A percentile compares a stretch with the other conserved stretches of the same genome.
Conservation (phyloP, 2,329 filamentous ascomycete species). For the Alternaria alternata region DNA sequence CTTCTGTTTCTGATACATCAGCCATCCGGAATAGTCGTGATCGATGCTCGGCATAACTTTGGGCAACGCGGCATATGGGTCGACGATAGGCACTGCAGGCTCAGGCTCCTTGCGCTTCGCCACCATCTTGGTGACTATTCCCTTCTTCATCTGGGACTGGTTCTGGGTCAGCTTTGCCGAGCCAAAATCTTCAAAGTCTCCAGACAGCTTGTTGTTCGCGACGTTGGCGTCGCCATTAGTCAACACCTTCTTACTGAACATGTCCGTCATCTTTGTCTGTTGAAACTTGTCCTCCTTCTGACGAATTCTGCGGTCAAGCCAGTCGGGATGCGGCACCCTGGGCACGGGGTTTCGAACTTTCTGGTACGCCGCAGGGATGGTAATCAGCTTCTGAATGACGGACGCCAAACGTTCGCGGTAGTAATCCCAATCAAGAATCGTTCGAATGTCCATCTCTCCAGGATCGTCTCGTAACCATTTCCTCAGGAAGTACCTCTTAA, state of each 20-base stretch:
- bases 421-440: conserved; percentile 95
- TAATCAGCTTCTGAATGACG: conserved; percentile 98
- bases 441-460: conserved; percentile 85
- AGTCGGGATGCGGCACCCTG: conserved; percentile 91
- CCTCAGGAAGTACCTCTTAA: conserved; percentile 87
- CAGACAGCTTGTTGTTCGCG: conserved; percentile 63
- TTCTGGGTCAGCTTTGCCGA: conserved; percentile 58
- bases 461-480: conserved; percentile 98
- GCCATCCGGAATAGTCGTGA: conserved; percentile 85
- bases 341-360: conserved; percentile 95
- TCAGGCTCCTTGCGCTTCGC: conserved; percentile 60
- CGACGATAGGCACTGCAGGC: conserved; percentile 63
- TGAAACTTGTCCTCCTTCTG: conserved; percentile 97
- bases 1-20: conserved; percentile 96
- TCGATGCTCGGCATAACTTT: conserved; percentile 83
- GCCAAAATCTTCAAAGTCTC: conserved; percentile 84
- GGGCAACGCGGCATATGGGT: conserved; percentile 85
- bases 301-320: conserved; percentile 92
- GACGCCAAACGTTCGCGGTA: conserved; percentile 95
- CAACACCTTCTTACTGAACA: conserved; percentile 79
- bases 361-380: conserved; percentile 94
- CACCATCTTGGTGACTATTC: conserved; percentile 54
- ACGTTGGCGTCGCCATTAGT: conserved; percentile 74
- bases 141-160: conserved; percentile 52
- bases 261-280: conserved; percentile 97